Evolutionary conservation across 2,329 filamentous ascomycete species (phyloP), one percentile per base, ranked within the genome.

Genomic region (Ophiostoma ulmi): DNA sequence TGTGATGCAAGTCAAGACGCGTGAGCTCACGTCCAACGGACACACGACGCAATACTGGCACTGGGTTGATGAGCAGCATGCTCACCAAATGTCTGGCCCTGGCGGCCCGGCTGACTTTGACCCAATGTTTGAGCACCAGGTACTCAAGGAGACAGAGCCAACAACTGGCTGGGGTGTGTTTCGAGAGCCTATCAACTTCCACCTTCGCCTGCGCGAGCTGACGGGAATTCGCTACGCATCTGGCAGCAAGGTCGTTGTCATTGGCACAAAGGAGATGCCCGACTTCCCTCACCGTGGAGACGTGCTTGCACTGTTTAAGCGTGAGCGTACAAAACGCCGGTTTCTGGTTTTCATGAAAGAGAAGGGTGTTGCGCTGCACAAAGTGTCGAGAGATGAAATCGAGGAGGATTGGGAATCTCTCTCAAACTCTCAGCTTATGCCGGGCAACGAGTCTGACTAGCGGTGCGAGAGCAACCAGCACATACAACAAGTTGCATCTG

Each of bases 11-110:
- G 81, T 88, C 74, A 86, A 86, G 77, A 84, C 83, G 2, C 77
- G 78, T 17, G 73, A 78, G 13, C 79, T 82, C 68, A 83, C 84
- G 0, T 85, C 82, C 31, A 83, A 82, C 69, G 77, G 79, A 2
- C 75, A 79, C 14, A 82, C 85, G 5, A 86, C 83, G 14, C 85
- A 87, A 75, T 87, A 87, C 77, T 86, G 84, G 84, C 84, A 84
- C 68, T 87, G 82, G 82, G 74, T 82, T 3, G 78, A 78, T 10
- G 63, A 65, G 63, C 63, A 22, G 63, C 63, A 65, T 17, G 63
- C 63, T 13, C 63, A 65, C 36, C 36, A 65, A 22, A 65, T 22
- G 36, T 39, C 63, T 3, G 63, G 63, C 8, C 76, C 72, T 17
- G 69, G 58, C 11, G 64, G 67, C 13, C 67, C 80, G 39, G 75